Evolutionary conservation across 495 filamentous ascomycete species (phyloP).

Genomic region (Podospora australis): DNA sequence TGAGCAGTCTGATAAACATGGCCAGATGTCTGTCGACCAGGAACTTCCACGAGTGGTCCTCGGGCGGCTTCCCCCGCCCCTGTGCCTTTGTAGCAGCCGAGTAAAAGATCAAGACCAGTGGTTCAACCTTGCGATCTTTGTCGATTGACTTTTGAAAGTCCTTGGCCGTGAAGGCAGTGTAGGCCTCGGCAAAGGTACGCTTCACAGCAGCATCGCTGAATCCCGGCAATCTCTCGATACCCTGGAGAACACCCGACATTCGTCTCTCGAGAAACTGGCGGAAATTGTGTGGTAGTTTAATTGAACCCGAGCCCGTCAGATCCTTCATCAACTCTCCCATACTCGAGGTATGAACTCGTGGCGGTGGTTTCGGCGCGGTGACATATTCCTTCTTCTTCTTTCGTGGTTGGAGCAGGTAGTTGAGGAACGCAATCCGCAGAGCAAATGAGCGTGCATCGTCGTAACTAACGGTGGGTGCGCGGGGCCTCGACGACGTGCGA

Average conservation of each 20-base stretch:
- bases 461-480: conserved; percentile 39
- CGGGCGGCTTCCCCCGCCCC: conserved; percentile 66
- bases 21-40: conserved; percentile 94
- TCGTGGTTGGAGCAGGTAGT: conserved; percentile 88
- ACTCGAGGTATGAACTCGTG: conserved; percentile 59
- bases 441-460: conserved; percentile 85
- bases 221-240: conserved; percentile 57
- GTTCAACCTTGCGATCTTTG: conserved; percentile 89
- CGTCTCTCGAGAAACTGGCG: conserved; percentile 72
- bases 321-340: conserved; percentile 63
- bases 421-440: conserved; percentile 83
- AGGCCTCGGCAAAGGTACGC: conserved; percentile 85
- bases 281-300: conserved; percentile 46
- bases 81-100: conserved; percentile 67
- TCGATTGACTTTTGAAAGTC: conserved; percentile 82
- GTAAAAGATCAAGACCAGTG: conserved; percentile 88
- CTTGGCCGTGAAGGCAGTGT: conserved; percentile 61
- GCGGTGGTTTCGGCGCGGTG: conserved; percentile 50
- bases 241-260: conserved; percentile 74
- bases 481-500: conserved; percentile 31
- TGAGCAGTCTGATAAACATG: conserved; percentile 85
- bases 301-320: conserved; percentile 32
- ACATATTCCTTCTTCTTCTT: conserved; percentile 81
- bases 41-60: conserved; percentile 88
- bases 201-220: conserved; percentile 84